Base-by-base conservation (phyloP, 2,329 filamentous ascomycete species). In the Penicillium expansum region DNA sequence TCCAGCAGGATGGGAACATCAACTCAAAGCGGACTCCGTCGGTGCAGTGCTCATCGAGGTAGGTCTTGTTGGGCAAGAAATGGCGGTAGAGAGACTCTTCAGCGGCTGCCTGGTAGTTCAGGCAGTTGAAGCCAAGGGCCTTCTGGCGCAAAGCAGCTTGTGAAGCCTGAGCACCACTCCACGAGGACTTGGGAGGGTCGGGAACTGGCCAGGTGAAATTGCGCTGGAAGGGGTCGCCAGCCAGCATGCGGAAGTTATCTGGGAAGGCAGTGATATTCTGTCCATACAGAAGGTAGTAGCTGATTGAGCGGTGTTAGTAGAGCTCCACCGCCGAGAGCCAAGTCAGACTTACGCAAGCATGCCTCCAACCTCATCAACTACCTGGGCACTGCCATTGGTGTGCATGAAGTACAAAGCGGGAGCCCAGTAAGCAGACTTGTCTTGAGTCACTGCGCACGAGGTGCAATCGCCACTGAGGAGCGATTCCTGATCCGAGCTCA, bases 81-180 rank as follows among this genome's bases (percentile, higher is more conserved):
- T 96, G 92, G 63, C 92, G 91, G 74, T 86, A 89, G 35, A 96
- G 82, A 14, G 92, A 89, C 1, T 83, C 82, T 73, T 96, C 92
- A 2, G 89, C 79, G 18, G 66, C 67, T 24, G 75, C 79, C 32
- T 66, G 68, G 71, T 97, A 97, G 83, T 97, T 87, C 59, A 99
- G 78, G 76, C 94, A 97, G 81, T 97, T 97, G 83, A 96, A 96
- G 4, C 94, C 93, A 29, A 97, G 67, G 10, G 92, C 91, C 60
- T 92, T 91, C 79, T 96, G 89, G 49, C 77, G 78, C 37, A 97
- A 83, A 51, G 86, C 83, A 16, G 76, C 73, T 77, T 96, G 92
- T 11, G 87, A 88, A 67, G 84, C 82, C 58, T 87, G 83, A 5
- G 85, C 77, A 2, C 72, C 76, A 5, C 75, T 70, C 92, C 92